Evolutionary conservation across 2,329 filamentous ascomycete species (phyloP), one percentile per base, ranked within the genome.

Genomic region (Clarireedia homoeocarpa): DNA sequence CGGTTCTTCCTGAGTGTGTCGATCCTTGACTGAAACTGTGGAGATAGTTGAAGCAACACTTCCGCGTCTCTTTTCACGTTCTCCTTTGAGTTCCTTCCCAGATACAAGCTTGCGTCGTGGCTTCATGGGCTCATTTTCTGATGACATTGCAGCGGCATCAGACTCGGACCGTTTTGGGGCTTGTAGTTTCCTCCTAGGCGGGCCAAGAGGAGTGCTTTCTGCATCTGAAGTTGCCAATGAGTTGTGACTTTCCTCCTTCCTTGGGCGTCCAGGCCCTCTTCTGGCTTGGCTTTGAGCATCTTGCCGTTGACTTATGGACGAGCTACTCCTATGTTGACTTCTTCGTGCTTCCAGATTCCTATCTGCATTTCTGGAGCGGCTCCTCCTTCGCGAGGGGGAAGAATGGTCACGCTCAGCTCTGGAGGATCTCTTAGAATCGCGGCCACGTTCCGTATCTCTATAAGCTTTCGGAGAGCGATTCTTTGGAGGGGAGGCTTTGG

Each of bases 41-140:
- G 81, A 82, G 30, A 77, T 71, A 46, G 73, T 82, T 1, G 82
- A 84, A 0, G 72, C 76, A 70, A 83, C 71, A 65, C 81, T 84
- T 46, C 78, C 73, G 6, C 82, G 79, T 17, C 81, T 74, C 48
- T 83, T 69, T 48, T 69, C 79, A 17, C 79, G 77, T 58, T 69
- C 79, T 17, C 79, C 79, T 59, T 82, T 80, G 40, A 84, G 69
- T 56, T 85, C 83, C 51, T 77, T 79, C 38, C 83, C 83, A 0
- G 83, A 85, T 20, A 86, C 75, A 10, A 86, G 74, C 65, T 85
- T 86, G 40, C 81, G 75, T 24, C 83, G 73, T 2, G 82, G 82
- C 65, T 85, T 86, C 23, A 74, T 2, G 10, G 62, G 61, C 76
- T 82, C 64, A 80, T 80, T 67, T 26, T 69, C 66, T 36, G 66